Evolutionary conservation across 495 filamentous ascomycete species (phyloP).

Genomic region (Cercophora samala): DNA sequence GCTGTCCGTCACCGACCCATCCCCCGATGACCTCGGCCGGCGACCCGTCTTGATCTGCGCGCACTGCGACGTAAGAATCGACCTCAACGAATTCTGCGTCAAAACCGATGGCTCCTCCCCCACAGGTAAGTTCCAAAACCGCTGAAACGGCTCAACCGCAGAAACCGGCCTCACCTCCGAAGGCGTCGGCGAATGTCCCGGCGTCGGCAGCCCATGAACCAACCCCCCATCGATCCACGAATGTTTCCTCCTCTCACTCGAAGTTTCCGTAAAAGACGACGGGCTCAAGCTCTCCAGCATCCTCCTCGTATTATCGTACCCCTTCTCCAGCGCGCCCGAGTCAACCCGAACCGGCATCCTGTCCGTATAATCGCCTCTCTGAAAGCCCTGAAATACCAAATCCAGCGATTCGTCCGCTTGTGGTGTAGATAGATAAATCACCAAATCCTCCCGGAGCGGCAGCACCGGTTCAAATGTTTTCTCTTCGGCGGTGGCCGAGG

Average conservation of each 20-base stretch:
- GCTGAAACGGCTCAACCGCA: constrained; percentile 20
- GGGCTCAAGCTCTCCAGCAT: neutral
- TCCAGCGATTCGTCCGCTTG: constrained; percentile 29
- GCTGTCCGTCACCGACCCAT: neutral
- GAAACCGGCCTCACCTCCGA: constrained; percentile 11
- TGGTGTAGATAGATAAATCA: constrained; percentile 39
- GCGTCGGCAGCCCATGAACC: constrained; percentile 18
- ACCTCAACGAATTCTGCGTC: constrained; percentile 43
- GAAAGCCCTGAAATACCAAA: constrained; percentile 33
- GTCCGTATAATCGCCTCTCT: constrained; percentile 25
- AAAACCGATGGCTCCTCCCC: constrained; percentile 38
- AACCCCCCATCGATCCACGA: constrained; percentile 8
- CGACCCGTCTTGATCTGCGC: constrained; percentile 13
- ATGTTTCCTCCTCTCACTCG: neutral
- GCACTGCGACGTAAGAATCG: constrained; percentile 38
- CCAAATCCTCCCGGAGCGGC: constrained; percentile 43
- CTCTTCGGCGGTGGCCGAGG: neutral
- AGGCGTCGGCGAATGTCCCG: constrained; percentile 22
- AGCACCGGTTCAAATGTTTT: constrained; percentile 33
- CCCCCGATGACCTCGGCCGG: neutral
- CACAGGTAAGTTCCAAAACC: constrained; percentile 38
- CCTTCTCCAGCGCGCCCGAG: neutral
- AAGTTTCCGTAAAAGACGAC: neutral
- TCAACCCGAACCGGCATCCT: neutral
- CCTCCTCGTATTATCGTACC: neutral